Conservation (phyloP, 768 basidiomycete species). For the Podaxis sp. region DNA sequence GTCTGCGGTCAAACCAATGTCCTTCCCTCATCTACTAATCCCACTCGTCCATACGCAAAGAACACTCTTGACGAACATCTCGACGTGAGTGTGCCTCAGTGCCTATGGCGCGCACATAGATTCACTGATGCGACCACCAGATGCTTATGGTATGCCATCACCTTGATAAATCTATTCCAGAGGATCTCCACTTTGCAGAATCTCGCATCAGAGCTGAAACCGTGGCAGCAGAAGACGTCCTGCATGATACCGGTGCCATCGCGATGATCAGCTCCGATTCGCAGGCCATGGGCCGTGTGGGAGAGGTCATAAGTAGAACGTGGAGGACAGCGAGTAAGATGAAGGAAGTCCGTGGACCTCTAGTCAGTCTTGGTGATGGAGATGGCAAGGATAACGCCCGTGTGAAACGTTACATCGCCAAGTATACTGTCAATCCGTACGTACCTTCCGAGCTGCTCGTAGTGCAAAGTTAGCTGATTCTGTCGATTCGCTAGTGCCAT, state of each 20-base stretch:
- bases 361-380: slow-evolving; percentile 66
- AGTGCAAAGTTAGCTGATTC: background rate
- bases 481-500: slow-evolving; percentile 63
- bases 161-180: slow-evolving; percentile 85
- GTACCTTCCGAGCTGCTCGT: slow-evolving; percentile 28
- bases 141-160: slow-evolving; percentile 99
- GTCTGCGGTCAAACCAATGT: slow-evolving; percentile 90
- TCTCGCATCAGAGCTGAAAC: slow-evolving; percentile 97
- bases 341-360: slow-evolving; percentile 74
- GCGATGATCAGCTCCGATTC: slow-evolving; percentile 97
- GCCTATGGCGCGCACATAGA: background rate
- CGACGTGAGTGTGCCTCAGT: slow-evolving; percentile 58
- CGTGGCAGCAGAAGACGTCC: slow-evolving; percentile 94
- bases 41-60: slow-evolving; percentile 85
- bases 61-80: slow-evolving; percentile 98
- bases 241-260: slow-evolving; percentile 92
- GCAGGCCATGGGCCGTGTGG: slow-evolving; percentile 98
- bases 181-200: slow-evolving; percentile 95
- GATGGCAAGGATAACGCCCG: slow-evolving; percentile 79
- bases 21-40: slow-evolving; percentile 95
- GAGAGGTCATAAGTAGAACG: slow-evolving; percentile 88
- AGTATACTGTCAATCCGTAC: slow-evolving; percentile 97
- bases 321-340: slow-evolving; percentile 99
- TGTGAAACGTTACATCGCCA: slow-evolving; percentile 93
- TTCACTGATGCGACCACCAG: slow-evolving; percentile 37